Base-by-base conservation (phyloP, 345 rosid genomes). In the Barbarea vulgaris region DNA sequence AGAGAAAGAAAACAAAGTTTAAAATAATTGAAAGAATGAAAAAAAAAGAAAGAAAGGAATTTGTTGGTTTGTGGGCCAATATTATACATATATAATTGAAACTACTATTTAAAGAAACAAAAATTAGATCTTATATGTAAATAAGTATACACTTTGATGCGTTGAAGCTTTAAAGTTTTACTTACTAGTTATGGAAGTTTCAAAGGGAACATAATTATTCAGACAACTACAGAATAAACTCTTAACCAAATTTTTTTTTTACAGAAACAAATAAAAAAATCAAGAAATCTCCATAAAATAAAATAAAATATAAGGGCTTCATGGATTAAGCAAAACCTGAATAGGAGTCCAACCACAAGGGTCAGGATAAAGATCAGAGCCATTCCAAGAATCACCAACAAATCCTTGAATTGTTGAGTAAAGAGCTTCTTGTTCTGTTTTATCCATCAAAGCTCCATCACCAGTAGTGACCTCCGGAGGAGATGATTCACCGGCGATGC, bases 321-420 rank as follows among this genome's bases (percentile, higher is more conserved):
- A 52, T 34, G 31, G 19, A 18, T 39, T 39, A 41, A 30, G 34
- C n/a, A 34, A 91, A 91, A 89, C 98, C 95, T 94, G 95, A 15
- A 94, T 88, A 2, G 97, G 97, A 80, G 96, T 94, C 96, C 92
- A 94, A 6, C 99, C 97, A 84, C 99, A 91, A 77, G 99, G 99
- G 68, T 94, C 97, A 17, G 97, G 99, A 74, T 84, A 91, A 28
- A 94, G 93, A 80, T 86, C 86, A 36, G 97, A 88, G 52, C 92
- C 97, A 82, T 94, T 91, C 99, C 96, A 94, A 81, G 88, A 84
- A 28, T 84, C 76, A 59, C 99, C 97, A 7, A 89, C 93, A 73
- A 94, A 91, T 37, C 99, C 99, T 80, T 87, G 88, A 42, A 94
- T 81, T 9, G 92, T 83, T 70, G 87, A 74, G 80, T 86, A 94